These are phyloP conservation scores for Hypoxylon cercidicola DNA, from an alignment of 495 filamentous ascomycete genomes.

Conservation along the genomic window DNA sequence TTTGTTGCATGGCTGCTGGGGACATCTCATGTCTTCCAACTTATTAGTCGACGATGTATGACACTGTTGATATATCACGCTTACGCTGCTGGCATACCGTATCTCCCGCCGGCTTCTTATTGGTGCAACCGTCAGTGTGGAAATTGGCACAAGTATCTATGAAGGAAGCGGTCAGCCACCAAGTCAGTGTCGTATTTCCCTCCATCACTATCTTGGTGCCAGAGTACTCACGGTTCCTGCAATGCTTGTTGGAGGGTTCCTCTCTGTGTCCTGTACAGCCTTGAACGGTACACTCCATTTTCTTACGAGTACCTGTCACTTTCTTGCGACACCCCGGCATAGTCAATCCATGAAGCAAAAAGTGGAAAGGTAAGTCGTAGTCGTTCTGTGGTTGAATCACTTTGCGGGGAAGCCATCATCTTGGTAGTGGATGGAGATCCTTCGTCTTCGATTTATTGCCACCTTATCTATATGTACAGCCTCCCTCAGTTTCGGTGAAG, in stretches of 20 bases:
- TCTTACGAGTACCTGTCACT: not conserved
- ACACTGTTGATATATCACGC: not conserved
- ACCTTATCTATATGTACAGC: too few species aligned
- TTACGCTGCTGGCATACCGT: conserved; percentile 29
- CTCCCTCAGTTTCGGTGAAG: too few species aligned
- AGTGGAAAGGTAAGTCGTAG: too few species aligned
- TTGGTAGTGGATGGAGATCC: too few species aligned
- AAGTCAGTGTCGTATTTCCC: not conserved
- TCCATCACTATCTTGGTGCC: not conserved
- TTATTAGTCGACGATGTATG: conserved; percentile 2
- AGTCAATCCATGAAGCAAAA: too few species aligned
- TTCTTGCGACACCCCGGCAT: not conserved
- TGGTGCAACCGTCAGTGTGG: conserved; percentile 3
- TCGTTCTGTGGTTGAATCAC: too few species aligned
- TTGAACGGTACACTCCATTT: not conserved
- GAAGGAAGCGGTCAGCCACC: not conserved
- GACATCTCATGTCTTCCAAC: conserved; percentile 22
- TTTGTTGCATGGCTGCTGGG: not conserved
- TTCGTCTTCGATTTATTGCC: too few species aligned
- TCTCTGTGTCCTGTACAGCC: conserved; percentile 13
- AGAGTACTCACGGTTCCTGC: conserved; percentile 29
- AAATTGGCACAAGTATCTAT: conserved; percentile 33
- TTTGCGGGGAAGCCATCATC: too few species aligned
- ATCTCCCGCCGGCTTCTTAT: conserved; percentile 10
- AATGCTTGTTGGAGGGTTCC: conserved; percentile 6